Conservation (phyloP, 2,329 filamentous ascomycete species). For the Calonectria crousiana region DNA sequence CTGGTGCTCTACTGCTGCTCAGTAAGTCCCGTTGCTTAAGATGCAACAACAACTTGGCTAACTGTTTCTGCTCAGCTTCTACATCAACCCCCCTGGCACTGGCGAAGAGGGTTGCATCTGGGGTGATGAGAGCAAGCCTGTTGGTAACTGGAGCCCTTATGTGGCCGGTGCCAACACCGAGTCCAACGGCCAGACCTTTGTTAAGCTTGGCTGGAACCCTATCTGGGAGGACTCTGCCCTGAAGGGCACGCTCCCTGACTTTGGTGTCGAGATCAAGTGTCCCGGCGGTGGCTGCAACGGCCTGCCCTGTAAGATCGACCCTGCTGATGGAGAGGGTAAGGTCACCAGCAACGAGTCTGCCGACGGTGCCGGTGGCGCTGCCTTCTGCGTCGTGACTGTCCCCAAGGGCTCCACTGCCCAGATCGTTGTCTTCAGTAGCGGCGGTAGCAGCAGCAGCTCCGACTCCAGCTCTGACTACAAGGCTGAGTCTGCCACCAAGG, state of each 20-base stretch:
- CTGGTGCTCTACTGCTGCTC: slow-evolving; percentile 79
- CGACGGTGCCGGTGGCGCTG: slow-evolving; percentile 74
- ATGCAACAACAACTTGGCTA: slow-evolving; percentile 31
- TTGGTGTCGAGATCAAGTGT: slow-evolving; percentile 79
- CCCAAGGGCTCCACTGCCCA: slow-evolving; percentile 74
- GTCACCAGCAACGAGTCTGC: slow-evolving; percentile 68
- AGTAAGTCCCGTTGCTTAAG: slow-evolving; percentile 63
- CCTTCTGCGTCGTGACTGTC: slow-evolving; percentile 84
- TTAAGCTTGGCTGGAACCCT: slow-evolving; percentile 84
- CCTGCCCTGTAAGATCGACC: slow-evolving; percentile 80
- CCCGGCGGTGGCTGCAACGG: slow-evolving; percentile 75
- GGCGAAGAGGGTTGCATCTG: slow-evolving; percentile 76
- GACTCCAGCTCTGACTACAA: slow-evolving; percentile 32
- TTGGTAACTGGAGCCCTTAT: slow-evolving; percentile 83
- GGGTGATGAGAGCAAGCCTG: slow-evolving; percentile 71
- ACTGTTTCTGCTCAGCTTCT: slow-evolving; percentile 70
- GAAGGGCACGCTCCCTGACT: slow-evolving; percentile 69
- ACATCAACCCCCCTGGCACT: slow-evolving; percentile 81
- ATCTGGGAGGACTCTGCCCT: slow-evolving; percentile 73
- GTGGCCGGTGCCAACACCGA: slow-evolving; percentile 82
- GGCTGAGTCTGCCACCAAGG: slow-evolving; percentile 34
- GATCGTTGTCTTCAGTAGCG: slow-evolving; percentile 72
- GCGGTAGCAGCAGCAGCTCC: slow-evolving; percentile 39
- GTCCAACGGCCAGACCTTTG: slow-evolving; percentile 72
- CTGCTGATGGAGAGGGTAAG: slow-evolving; percentile 66